These are phyloP conservation scores for Entonaema liquescens DNA, from an alignment of 495 filamentous ascomycete species.

Conservation along the genomic window DNA sequence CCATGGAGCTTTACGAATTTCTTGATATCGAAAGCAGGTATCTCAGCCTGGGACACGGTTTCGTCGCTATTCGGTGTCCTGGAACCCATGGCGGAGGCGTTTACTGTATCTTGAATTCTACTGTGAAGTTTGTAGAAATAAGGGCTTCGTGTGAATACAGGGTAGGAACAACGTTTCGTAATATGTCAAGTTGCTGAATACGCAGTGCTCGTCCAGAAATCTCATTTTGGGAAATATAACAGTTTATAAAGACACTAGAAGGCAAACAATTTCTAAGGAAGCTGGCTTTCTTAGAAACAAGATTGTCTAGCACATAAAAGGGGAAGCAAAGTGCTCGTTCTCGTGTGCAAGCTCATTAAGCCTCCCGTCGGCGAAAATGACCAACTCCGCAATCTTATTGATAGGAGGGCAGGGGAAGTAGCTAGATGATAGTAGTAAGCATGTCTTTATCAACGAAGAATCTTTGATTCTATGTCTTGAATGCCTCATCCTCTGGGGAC, in stretches of 20 bases:
- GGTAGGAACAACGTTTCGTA: background rate
- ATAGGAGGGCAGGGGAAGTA: background rate
- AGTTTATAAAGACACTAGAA: background rate
- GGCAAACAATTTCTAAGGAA: background rate
- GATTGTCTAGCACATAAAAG: background rate
- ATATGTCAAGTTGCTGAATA: background rate
- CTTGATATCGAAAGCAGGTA: no score
- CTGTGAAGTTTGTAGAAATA: background rate
- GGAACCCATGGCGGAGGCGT: background rate
- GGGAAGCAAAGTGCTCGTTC: background rate
- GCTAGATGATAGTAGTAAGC: background rate
- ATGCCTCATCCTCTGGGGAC: background rate
- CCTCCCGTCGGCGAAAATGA: background rate
- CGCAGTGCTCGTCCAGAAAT: background rate
- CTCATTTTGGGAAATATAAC: background rate
- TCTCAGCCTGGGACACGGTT: background rate
- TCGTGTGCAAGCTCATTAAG: background rate
- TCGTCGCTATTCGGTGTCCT: background rate
- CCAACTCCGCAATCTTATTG: background rate
- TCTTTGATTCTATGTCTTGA: background rate
- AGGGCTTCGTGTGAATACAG: background rate
- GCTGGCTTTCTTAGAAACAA: background rate
- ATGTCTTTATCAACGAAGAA: background rate
- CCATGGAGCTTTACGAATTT: constrained; percentile 10
- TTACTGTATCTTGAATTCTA: background rate